A percentile compares a stretch with the other conserved stretches of the same genome.
Evolutionary conservation across 495 filamentous ascomycete species (phyloP).

Genomic region (Zalerion maritima): DNA sequence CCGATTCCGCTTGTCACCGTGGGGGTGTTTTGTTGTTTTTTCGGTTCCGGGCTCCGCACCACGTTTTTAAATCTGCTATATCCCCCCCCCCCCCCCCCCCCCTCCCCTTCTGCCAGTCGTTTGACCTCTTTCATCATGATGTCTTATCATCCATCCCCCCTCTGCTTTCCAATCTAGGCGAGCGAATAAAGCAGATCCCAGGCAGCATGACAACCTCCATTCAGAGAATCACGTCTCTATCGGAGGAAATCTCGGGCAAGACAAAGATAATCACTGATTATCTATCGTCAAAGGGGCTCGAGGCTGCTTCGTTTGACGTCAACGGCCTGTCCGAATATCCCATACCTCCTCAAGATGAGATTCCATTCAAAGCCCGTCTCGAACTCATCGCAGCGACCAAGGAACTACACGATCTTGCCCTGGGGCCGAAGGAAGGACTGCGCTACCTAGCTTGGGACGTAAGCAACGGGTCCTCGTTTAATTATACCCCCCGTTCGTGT

Average conservation of each 20-base stretch:
- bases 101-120: no score
- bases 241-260: conserved; percentile 9
- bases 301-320: conserved; percentile 13
- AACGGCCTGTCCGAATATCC: conserved; percentile 12
- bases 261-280: conserved; percentile 12
- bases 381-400: conserved; percentile 10
- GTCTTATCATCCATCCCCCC: no score
- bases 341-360: conserved; percentile 9
- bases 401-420: conserved; percentile 12
- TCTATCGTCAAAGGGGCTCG: conserved; percentile 12
- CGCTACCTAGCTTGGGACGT: conserved; percentile 14
- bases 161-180: no score
- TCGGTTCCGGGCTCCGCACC: no score
- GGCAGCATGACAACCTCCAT: no score
- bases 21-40: no score
- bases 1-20: no score
- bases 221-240: conserved; percentile 3
- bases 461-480: not conserved
- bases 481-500: no score
- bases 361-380: conserved; percentile 8
- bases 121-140: no score
- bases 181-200: no score
- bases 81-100: no score
- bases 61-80: no score
- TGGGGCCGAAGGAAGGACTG: conserved; percentile 11